Base-by-base conservation (phyloP, 73 alveolate species). In the Tetrahymena malaccensis region DNA sequence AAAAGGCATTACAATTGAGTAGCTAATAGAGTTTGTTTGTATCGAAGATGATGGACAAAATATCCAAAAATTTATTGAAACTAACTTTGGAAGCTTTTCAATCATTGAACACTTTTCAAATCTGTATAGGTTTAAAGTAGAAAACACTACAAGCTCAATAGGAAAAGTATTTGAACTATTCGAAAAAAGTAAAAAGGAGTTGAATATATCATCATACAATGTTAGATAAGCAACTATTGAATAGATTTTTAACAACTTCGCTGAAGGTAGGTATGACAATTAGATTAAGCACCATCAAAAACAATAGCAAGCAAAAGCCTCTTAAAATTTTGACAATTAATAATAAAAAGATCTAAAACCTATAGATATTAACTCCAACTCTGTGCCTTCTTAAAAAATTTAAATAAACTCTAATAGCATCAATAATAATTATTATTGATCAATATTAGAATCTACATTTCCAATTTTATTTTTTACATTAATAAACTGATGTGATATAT, bases 161-260 rank as follows among this genome's bases (percentile, higher is more conserved):
- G 97, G 98, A 34, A 84, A 85, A 17, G 38, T 96, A 25, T 96
- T 96, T 44, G 96, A 93, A n/a, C 37, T 43, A 43, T 95, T 96
- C 93, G 98, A 96, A 96, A 34, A 95, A 37, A 89, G 84, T 93
- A 98, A 98, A 97, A 96, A 97, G 85, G 85, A 94, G 43, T 95
- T 97, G 94, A 70, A 93, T 35, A 95, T 98, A 9, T 95, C 98
- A 6, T 97, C 97, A 96, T 96, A 96, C 83, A 85, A 96, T n/a
- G 94, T 96, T 43, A 95, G 97, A 57, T 94, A 96, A 93, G 96
- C 98, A 22, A 93, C 98, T 1, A 58, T 96, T 27, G 98, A 96
- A 43, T 57, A 96, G 31, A 96, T 96, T 9, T 96, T 96, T 94
- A 96, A 96, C 43, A 95, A 89, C 37, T 96, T 96, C 96, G 98